A percentile compares a stretch with the other conserved stretches of the same genome.
Evolutionary conservation across 306 rosid species (phyloP).

Genomic region (Lathyrus sativus): DNA sequence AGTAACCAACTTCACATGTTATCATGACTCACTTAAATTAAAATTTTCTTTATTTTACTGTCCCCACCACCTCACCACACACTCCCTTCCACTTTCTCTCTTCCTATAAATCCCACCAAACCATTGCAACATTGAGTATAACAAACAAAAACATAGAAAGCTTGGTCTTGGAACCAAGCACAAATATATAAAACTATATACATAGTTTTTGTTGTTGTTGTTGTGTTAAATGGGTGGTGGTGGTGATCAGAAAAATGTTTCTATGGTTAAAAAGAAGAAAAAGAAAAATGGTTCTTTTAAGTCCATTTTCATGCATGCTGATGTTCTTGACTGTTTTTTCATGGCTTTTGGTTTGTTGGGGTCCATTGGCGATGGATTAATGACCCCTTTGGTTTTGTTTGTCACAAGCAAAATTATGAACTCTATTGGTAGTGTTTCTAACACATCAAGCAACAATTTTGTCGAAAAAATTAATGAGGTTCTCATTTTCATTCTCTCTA

Average conservation of each 20-base stretch:
- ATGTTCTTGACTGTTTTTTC: slow-evolving; percentile 51
- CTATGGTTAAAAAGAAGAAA: slow-evolving; percentile 37
- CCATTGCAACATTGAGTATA: neutral
- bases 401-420: slow-evolving; percentile 47
- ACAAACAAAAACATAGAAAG: slow-evolving; percentile 2
- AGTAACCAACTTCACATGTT: slow-evolving; percentile 27
- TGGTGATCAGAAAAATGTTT: slow-evolving; percentile 21
- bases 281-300: slow-evolving; percentile 48
- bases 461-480: slow-evolving; percentile 42
- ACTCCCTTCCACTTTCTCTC: neutral
- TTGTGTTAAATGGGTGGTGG: slow-evolving; percentile 37
- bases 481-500: neutral
- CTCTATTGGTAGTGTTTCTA: slow-evolving; percentile 38
- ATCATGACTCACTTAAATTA: slow-evolving; percentile 9
- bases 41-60: neutral
- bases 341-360: slow-evolving; percentile 73
- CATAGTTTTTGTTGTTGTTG: neutral
- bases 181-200: neutral
- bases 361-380: slow-evolving; percentile 67
- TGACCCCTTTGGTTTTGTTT: slow-evolving; percentile 54
- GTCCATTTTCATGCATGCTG: slow-evolving; percentile 83
- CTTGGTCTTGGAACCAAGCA: slow-evolving; percentile 37
- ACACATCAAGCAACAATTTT: neutral
- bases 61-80: slow-evolving; percentile 40
- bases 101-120: slow-evolving; percentile 42